Base-by-base conservation (phyloP, 768 basidiomycete genomes). In the Kwoniella heveanensis region DNA sequence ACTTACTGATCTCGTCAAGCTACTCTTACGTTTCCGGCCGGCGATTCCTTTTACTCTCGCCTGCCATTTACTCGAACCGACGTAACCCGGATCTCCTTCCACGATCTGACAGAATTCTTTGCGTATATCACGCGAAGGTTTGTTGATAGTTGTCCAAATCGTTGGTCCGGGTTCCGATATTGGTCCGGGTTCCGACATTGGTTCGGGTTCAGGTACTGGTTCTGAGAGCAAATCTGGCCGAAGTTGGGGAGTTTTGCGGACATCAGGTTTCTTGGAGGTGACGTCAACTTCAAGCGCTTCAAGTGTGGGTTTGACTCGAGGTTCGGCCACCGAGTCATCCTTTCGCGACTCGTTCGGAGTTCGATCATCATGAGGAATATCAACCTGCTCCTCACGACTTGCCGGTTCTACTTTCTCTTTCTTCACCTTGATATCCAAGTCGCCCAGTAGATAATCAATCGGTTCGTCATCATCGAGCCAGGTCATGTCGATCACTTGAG, bases 401-500 rank as follows among this genome's bases (percentile, higher is more conserved):
- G n/a, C n/a, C n/a, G n/a, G n/a, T 22, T 55, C 54, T 26, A 21
- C 36, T 21, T 44, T 13, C 52, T 30, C 52, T 27, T 53, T 29
- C 32, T 30, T 32, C 39, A 25, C 51, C 39, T 9, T 17, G 10
- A 44, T 3, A 3, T 32, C 32, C 32, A 32, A 32, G 13, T 32
- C 32, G 32, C 13, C 32, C 32, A 5, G 32, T 32, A 32, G 32
- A 13, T 6, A 32, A 5, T 44, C 39, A 17, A 44, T 4, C 3
- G 39, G 39, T 7, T 58, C 57, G 29, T 49, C 47, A 27, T 49
- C 48, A 37, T 58, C 57, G 12, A 50, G 6, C 46, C 21, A n/a
- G 27, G 57, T 58, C 57, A 58, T 25, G 27, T 58, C 57, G 5
- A 58, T 48, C 8, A 58, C 25, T 27, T 58, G 46, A 7, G 57